These are phyloP conservation scores for Staphylotrichum longicolle DNA, from an alignment of 495 filamentous ascomycete genomes.

Conservation along the genomic window DNA sequence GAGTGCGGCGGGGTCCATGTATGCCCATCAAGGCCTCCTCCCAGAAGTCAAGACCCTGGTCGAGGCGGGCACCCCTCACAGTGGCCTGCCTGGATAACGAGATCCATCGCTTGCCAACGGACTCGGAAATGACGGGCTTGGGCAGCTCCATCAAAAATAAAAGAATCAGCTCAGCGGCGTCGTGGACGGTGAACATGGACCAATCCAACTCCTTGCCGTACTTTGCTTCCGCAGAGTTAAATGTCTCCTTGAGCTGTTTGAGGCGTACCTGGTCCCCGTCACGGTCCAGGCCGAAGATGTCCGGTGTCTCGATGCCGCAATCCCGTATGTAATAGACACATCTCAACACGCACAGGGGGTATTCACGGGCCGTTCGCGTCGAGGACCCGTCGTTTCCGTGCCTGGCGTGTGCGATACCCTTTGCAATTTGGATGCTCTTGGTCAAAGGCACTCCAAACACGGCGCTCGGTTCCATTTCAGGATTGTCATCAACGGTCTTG, in stretches of 20 bases:
- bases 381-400: conserved; percentile 40
- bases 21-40: conserved; percentile 46
- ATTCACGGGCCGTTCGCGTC: conserved; percentile 37
- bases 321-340: conserved; percentile 45
- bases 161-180: conserved; percentile 43
- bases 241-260: conserved; percentile 36
- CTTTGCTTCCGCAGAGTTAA: conserved; percentile 32
- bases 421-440: conserved; percentile 41
- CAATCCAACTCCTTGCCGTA: conserved; percentile 43
- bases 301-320: conserved; percentile 33
- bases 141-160: conserved; percentile 43
- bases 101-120: conserved; percentile 41
- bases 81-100: conserved; percentile 40
- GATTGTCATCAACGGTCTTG: conserved; percentile 19
- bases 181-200: conserved; percentile 39
- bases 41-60: conserved; percentile 49
- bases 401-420: conserved; percentile 38
- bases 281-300: conserved; percentile 37
- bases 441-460: conserved; percentile 43
- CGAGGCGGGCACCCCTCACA: conserved; percentile 35
- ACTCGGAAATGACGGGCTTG: conserved; percentile 38
- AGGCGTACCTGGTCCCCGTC: conserved; percentile 35
- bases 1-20: conserved; percentile 35
- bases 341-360: conserved; percentile 45
- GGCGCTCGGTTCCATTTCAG: conserved; percentile 18